Conservation (phyloP, 306 rosid species). For the Vigna radiata region DNA sequence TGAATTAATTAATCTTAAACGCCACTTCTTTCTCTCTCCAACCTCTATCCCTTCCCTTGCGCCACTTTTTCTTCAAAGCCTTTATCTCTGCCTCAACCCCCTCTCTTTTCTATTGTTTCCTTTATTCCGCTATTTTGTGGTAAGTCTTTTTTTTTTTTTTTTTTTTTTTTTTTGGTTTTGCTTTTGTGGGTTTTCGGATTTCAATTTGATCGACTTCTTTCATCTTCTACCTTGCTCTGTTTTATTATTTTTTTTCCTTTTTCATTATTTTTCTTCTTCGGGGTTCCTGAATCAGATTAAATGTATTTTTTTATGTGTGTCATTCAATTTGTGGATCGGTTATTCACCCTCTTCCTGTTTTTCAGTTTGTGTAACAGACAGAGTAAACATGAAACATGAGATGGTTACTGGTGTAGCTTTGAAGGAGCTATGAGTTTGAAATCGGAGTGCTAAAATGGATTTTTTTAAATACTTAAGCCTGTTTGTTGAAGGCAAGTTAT, state of each 20-base stretch:
- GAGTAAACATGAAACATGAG: conserved; percentile 40
- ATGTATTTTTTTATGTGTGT: background rate
- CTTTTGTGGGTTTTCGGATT: conserved; percentile 12
- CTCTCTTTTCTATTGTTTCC: conserved; percentile 30
- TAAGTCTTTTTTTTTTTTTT: conserved; percentile 13
- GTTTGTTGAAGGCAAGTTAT: conserved; percentile 39
- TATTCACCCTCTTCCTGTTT: conserved; percentile 6
- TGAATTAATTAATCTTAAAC: conserved; percentile 41
- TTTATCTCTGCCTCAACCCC: conserved; percentile 17
- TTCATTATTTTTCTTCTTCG: background rate
- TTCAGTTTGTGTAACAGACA: conserved; percentile 28
- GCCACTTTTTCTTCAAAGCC: conserved; percentile 14
- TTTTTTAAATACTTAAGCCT: conserved; percentile 8
- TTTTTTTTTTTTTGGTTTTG: background rate
- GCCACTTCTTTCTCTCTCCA: conserved; percentile 1
- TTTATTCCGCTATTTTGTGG: conserved; percentile 30
- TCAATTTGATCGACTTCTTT: conserved; percentile 20
- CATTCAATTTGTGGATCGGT: background rate
- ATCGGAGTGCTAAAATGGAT: conserved; percentile 4
- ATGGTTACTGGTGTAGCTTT: conserved; percentile 40
- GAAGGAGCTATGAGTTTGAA: conserved; percentile 41
- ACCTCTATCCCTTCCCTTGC: background rate
- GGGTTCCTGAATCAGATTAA: conserved; percentile 28
- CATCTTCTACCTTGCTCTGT: conserved; percentile 15
- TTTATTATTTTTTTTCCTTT: background rate